Conservation (phyloP, 2,329 filamentous ascomycete genomes). For the Calonectria henricotiae region DNA sequence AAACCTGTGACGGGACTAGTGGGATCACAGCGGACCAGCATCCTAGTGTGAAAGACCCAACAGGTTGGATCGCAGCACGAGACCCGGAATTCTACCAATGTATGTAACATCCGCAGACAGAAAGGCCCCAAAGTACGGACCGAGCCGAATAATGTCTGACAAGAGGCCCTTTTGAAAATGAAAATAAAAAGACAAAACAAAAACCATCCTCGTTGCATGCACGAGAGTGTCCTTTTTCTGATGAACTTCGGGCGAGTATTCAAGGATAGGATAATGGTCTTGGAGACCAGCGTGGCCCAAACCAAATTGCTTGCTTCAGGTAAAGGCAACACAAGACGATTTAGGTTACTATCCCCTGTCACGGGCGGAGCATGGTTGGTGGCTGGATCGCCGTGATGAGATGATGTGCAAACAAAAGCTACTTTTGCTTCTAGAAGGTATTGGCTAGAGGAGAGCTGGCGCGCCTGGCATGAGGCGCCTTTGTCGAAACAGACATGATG, state of each 20-base stretch:
- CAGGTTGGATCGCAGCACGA: not conserved
- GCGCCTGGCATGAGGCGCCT: not conserved
- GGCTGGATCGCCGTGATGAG: constrained; percentile 27
- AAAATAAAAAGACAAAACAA: too few relatives aligned
- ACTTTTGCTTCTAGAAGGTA: constrained; percentile 9
- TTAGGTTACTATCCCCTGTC: constrained; percentile 30
- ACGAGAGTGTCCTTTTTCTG: not conserved
- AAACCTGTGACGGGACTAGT: not conserved
- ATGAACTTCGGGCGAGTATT: not conserved
- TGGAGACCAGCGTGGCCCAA: not conserved
- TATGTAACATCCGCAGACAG: not conserved
- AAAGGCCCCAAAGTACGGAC: constrained; percentile 9
- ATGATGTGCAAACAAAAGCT: constrained; percentile 26
- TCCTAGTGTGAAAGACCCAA: not conserved
- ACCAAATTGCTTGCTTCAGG: constrained; percentile 13
- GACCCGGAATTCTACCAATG: not conserved
- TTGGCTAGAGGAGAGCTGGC: not conserved
- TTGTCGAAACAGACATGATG: not conserved
- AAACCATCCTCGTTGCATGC: not conserved
- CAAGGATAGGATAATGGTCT: not conserved
- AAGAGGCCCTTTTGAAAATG: not conserved
- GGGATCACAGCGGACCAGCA: not conserved
- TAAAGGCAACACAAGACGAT: constrained; percentile 20
- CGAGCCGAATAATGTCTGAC: constrained; percentile 25
- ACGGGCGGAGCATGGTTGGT: constrained; percentile 25